Evolutionary conservation across 306 rosid species (phyloP), one percentile per base, ranked within the genome.

Genomic region (Geum urbanum): DNA sequence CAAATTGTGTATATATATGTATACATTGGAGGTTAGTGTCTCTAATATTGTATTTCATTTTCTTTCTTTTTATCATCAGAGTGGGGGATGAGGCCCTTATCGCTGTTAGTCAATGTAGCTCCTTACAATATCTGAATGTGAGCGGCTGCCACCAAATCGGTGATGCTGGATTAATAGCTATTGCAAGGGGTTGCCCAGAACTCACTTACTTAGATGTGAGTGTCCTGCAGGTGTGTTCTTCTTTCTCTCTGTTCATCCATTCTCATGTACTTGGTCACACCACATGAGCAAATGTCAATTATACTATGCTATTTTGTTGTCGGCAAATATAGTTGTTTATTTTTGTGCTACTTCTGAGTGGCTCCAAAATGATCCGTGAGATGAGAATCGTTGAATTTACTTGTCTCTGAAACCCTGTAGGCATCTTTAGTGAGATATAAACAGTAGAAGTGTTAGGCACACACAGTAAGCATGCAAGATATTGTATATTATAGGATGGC

Each of bases 141-240:
- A 94, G 98, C 69, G 98, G 97, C 73, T 94, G 98, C 86, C 95
- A 88, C 70, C 91, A 86, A 70, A 87, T 94, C 22, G 96, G 96
- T 43, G 95, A 94, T 80, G 90, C 84, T 72, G 99, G 99, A 72
- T 73, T 94, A 57, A 73, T 82, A 72, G 99, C 99, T 82, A 77
- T 94, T 70, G 97, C 99, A 74, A 89, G 95, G 82, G 96, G 95
- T 37, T 94, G 89, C 74, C 89, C 96, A 63, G 73, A 84, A 83
- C 89, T 94, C 61, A 72, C 77, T 72, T 84, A 66, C 82, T 79
- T 94, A 48, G 99, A 94, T 55, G 85, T 84, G 8, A 94, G 99
- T 67, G 96, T 94, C 61, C 95, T 94, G 13, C 91, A 87, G 97
- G 99, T 94, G 74, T 7, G 80, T 75, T 35, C 73, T 40, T 61